Evolutionary conservation across 2,329 filamentous ascomycete genomes (phyloP), one percentile per base, ranked within the genome.

Genomic region (Colletotrichum somersetense): DNA sequence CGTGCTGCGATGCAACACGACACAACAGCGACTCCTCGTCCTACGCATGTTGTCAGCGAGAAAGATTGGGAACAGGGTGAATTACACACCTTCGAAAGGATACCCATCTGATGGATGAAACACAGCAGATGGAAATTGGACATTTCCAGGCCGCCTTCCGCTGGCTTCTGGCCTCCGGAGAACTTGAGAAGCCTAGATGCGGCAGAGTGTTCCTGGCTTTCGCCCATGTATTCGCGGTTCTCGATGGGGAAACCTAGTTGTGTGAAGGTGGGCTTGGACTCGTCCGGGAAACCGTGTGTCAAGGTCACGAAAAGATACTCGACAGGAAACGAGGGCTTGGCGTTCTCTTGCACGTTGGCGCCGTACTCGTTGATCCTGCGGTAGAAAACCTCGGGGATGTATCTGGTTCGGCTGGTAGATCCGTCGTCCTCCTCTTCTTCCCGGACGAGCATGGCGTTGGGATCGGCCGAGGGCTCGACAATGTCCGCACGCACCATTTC

Each of bases 371-470:
- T 99, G 82, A 97, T 94, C 76, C 90, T 91, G 73, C 96, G 91
- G 84, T 97, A 99, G 83, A 98, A 99, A 5, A 99, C 96, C 78
- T 99, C 96, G 0, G 96, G 96, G 30, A 99, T 97, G 79, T 99
- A 99, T 77, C 95, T 89, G 33, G 92, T 91, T 67, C 90, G 91
- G 80, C 88, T 92, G 62, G 83, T 85, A 67, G 85, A 90, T 76
- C 85, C 90, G 75, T 95, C 92, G 63, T 95, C 93, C 76, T 98
- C 95, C 71, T 96, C 93, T 79, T 98, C 96, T 33, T 93, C 92
- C 73, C 95, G 94, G 5, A 99, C 96, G 57, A 99, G 89, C 96
- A 99, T 98, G 64, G 96, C 91, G 8, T 89, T 91, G 2, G 96
- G 96, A 75, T 98, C 96, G 40, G 95, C 95, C 11, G 95, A 98